Evolutionary conservation across 768 basidiomycete genomes (phyloP).

Genomic region (Filobasidium wieringae): DNA sequence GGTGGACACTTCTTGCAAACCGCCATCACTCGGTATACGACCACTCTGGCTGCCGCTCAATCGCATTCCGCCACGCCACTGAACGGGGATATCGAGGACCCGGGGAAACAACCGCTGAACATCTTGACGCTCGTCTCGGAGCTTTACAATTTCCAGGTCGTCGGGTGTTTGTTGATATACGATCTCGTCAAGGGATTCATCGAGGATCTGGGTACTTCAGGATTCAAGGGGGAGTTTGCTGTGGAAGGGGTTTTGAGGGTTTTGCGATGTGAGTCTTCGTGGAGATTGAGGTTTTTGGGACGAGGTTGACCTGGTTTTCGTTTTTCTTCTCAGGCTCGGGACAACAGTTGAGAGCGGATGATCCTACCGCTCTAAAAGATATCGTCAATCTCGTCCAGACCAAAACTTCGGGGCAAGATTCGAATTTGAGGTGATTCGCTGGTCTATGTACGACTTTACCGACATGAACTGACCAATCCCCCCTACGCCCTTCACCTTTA

Average conservation of each 20-base stretch:
- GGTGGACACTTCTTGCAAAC: conserved; percentile 75
- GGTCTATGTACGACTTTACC: conserved; percentile 9
- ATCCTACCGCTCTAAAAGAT: conserved; percentile 81
- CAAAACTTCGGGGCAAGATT: conserved; percentile 50
- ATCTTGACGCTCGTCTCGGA: conserved; percentile 77
- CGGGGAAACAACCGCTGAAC: conserved; percentile 81
- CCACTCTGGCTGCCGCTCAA: background rate
- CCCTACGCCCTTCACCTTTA: conserved; percentile 35
- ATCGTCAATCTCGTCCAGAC: conserved; percentile 71
- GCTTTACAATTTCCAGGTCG: conserved; percentile 89
- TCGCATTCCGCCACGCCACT: conserved; percentile 1
- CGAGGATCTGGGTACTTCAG: conserved; percentile 38
- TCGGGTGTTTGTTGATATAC: conserved; percentile 77
- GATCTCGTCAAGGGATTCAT: conserved; percentile 74
- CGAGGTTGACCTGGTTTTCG: background rate
- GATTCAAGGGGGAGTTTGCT: conserved; percentile 55
- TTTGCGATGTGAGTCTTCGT: conserved; percentile 42
- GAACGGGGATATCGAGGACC: conserved; percentile 23
- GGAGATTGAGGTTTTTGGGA: background rate
- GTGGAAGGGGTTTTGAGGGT: conserved; percentile 82
- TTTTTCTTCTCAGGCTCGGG: conserved; percentile 86
- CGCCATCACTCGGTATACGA: conserved; percentile 50
- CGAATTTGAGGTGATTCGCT: conserved; percentile 43
- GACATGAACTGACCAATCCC: background rate
- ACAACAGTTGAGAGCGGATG: conserved; percentile 76